Base-by-base conservation (phyloP, 2,329 filamentous ascomycete species). In the Fusarium sp. region DNA sequence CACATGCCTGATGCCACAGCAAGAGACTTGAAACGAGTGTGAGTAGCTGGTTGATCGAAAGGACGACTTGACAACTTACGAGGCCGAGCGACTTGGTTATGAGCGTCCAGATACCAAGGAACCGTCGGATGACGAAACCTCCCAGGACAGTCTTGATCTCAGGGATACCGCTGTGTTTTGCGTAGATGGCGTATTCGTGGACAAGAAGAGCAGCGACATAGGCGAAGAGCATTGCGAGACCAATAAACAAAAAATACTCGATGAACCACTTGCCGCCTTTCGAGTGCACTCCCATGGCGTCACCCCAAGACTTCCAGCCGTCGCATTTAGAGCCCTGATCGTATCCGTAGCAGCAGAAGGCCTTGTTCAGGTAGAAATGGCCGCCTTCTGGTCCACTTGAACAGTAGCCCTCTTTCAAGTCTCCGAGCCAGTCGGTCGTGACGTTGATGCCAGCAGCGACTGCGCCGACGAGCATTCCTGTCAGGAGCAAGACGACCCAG, bases 101-200 rank as follows among this genome's bases (percentile, higher is more conserved):
- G 71, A 98, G 79, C 2, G 94, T 97, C 93, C 93, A 97, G 29
- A 82, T 82, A 9, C 93, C 92, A 71, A 98, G 81, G 70, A 98
- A 96, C 56, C 88, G 86, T 58, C 88, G 85, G 60, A 99, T 97
- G 29, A 99, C 89, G 74, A 97, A 97, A 6, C 94, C 94, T 36
- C 94, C 94, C 49, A 99, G 79, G 9, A 99, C 86, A 3, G 93
- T 97, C 81, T 99, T 99, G 77, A 99, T 96, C 79, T 99, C 94
- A 6, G 94, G 93, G 67, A 99, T 97, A 77, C 94, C 94, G 73
- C 92, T 97, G 72, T 98, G 94, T 73, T 91, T 94, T 43, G 94
- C 94, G 76, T 97, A 92, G 6, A 90, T 82, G 21, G 92, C 92
- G 75, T 93, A 98, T 68, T 89, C 86, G 68, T 89, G 87, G 13